Evolutionary conservation across 306 rosid genomes (phyloP), one percentile per base, ranked within the genome.

Genomic region (Rosa multiflora): DNA sequence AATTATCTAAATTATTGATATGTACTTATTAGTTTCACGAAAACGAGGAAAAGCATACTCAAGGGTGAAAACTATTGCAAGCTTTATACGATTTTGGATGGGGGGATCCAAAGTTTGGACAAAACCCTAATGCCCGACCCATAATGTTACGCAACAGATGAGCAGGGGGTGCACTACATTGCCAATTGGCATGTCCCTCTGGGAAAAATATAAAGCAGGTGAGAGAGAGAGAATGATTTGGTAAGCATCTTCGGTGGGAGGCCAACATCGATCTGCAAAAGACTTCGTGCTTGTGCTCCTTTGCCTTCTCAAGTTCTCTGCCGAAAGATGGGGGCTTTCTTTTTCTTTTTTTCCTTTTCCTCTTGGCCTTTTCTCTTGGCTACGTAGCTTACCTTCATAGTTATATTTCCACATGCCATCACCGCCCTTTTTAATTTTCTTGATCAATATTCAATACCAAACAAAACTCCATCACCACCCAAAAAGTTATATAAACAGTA

Each of bases 161-260:
- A 47, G 48, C 8, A 2, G 21, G 8, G 61, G 21, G 35, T 18
- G 42, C 42, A 2, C 70, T n/a, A 35, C 21, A 64, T 69, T 76
- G 72, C 79, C 79, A 63, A 76, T 76, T 29, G 79, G 61, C 79
- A 76, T 63, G 72, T 76, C 48, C 72, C 72, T 47, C 79, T 6
- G 37, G 62, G 5, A 29, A 51, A 23, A 63, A 15, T 1, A 47
- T 7, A 47, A 37, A 52, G 37, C 72, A 46, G 42, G 23, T 0
- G 10, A 26, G 2, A 64, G 10, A 32, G 42, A 15, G 71, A 67
- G 37, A 46, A 35, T 46, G 70, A 15, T 44, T 75, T 26, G 44
- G 70, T 59, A 26, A 68, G 86, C 87, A 77, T 69, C 51, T 83
- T 87, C 83, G 89, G 93, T 86, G 77, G 74, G 83, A 79, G 82